Evolutionary conservation across 192 early-diverging fungal genomes (phyloP).

Genomic region (Entrophospora sp.): DNA sequence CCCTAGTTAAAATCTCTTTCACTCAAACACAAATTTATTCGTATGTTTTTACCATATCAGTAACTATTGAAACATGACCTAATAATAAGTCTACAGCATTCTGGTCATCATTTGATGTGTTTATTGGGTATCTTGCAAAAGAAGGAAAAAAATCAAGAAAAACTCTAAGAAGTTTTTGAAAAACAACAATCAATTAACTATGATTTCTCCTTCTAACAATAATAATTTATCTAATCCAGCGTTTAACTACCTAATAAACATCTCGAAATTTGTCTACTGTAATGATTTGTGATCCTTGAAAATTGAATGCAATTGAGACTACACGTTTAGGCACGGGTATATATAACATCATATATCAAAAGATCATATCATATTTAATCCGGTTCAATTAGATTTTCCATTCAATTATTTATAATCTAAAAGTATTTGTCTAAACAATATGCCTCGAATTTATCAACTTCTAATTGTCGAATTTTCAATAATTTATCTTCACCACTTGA

Average conservation of each 20-base stretch:
- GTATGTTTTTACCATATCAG: slow-evolving; percentile 57
- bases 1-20: no score
- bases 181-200: no score
- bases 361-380: slow-evolving; percentile 21
- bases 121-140: slow-evolving; percentile 26
- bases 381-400: neutral
- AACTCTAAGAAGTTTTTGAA: no score
- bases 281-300: slow-evolving; percentile 50
- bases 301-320: slow-evolving; percentile 65
- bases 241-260: slow-evolving; percentile 63
- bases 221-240: no score
- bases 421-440: no score
- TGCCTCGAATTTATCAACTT: slow-evolving; percentile 34
- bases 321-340: slow-evolving; percentile 59
- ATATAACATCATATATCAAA: slow-evolving; percentile 5
- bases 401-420: neutral
- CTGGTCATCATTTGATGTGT: slow-evolving; percentile 26
- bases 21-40: no score
- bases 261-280: slow-evolving; percentile 96
- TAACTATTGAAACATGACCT: slow-evolving; percentile 93
- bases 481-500: slow-evolving; percentile 60
- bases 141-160: no score
- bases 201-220: no score
- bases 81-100: slow-evolving; percentile 43
- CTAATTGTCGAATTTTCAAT: slow-evolving; percentile 51